Evolutionary conservation across 1,284 basidiomycete species (phyloP), one percentile per base, ranked within the genome.

Genomic region (Leccinum insigne): DNA sequence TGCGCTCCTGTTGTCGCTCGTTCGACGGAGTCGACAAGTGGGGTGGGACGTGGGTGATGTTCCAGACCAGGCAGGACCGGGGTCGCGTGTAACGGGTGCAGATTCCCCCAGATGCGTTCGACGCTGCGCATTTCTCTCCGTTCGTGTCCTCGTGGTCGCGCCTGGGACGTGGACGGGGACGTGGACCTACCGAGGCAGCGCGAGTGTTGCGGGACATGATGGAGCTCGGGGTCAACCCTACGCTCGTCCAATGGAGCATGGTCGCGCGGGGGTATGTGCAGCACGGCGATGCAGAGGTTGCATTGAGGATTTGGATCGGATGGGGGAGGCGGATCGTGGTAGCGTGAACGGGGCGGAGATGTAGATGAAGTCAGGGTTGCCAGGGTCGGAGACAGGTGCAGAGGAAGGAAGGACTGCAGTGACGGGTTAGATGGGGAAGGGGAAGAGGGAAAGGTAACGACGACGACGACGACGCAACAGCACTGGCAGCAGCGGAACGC

Each of bases 131-230:
- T 60, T 76, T 78, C 56, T 75, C 76, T 6, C 68, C 75, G 1
- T 76, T 78, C 49, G 64, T 77, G 47, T 60, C 64, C 44, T 35
- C 26, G 32, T 73, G 67, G 67, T 68, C 75, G 8, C 63, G 70
- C 61, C 4, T 60, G 23, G 2, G 42, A n/a, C 42, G 42, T 42
- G 40, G 40, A 42, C 40, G 40, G 2, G 42, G 13, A 0, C 6
- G 13, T 14, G 13, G 13, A 13, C 72, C 73, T 3, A 62, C 23
- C 18, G 32, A 21, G 58, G 77, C 72, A 1, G 68, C 61, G 23
- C 63, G 63, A 9, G 71, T 80, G 29, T 56, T 82, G 18, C 54
- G 61, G 18, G 81, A 82, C 69, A 80, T 83, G 79, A 64, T 71
- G 13, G 52, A 58, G 6, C 64, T 77, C 0, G 74, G 75, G 4